A percentile compares a stretch with the other conserved stretches of the same genome.
These are phyloP conservation scores for Serendipita vermifera DNA, from an alignment of 768 basidiomycete species.

Conservation along the genomic window DNA sequence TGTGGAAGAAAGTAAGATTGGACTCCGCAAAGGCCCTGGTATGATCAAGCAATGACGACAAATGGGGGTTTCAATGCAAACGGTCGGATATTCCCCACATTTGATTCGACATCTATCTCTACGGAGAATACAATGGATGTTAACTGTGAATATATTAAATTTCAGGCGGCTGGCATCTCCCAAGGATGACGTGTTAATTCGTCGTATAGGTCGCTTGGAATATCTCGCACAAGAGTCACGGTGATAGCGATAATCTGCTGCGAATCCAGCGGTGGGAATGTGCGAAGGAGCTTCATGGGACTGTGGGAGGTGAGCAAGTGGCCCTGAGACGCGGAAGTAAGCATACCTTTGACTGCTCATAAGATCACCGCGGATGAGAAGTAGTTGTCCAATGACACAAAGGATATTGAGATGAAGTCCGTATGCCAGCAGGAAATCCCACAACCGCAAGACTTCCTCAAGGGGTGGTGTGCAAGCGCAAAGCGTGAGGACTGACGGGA, in stretches of 20 bases:
- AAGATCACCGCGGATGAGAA: constrained; percentile 81
- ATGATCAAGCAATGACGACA: too few relatives aligned
- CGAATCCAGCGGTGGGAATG: constrained; percentile 85
- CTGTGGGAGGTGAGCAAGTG: constrained; percentile 27
- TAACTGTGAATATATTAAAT: too few relatives aligned
- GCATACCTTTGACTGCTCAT: constrained; percentile 75
- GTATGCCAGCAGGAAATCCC: constrained; percentile 96
- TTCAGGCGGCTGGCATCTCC: constrained; percentile 16
- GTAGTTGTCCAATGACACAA: constrained; percentile 89
- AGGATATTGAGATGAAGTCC: constrained; percentile 94
- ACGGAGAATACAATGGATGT: too few relatives aligned
- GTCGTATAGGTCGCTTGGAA: constrained; percentile 76
- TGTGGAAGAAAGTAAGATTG: too few relatives aligned
- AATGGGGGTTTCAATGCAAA: too few relatives aligned
- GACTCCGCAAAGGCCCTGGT: too few relatives aligned
- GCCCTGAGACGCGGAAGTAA: not conserved
- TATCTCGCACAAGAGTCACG: constrained; percentile 83
- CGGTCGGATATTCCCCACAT: too few relatives aligned
- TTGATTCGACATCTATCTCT: too few relatives aligned
- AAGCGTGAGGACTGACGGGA: constrained; percentile 88
- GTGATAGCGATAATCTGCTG: constrained; percentile 82
- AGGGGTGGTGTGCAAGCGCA: constrained; percentile 96
- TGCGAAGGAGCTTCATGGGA: constrained; percentile 88
- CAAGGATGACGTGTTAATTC: constrained; percentile 83
- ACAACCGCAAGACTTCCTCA: constrained; percentile 84